Evolutionary conservation across 2,329 filamentous ascomycete genomes (phyloP), one percentile per base, ranked within the genome.

Genomic region (Ophiosphaerella narmari): DNA sequence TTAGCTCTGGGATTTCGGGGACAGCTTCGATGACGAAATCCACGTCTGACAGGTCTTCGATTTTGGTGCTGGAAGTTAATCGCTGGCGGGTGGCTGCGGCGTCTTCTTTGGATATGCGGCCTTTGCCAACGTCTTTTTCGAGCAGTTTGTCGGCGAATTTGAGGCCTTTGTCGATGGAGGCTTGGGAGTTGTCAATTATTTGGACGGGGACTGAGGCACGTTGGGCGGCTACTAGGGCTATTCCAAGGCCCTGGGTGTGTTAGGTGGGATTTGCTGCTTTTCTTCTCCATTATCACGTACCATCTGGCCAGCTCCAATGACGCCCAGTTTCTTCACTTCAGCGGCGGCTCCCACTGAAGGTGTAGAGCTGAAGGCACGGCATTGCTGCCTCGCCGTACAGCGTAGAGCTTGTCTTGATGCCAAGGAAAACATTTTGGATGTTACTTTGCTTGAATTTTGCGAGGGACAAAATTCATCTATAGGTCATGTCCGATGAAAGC

Each of bases 1-100:
- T 99, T 57, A 99, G 83, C 43, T 87, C 80, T 35, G 89, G 87
- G 47, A 96, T 93, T 79, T 97, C 92, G 21, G 94, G 94, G 7
- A 99, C 91, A 13, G 94, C 94, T 78, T 99, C 94, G 68, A 99
- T 97, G 48, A 99, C 88, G 73, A 99, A 97, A 77, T 99, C 94
- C 32, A 91, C 89, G n/a, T 86, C 82, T 23, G 84, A 85, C 18
- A 97, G 85, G 50, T 87, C 83, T 39, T 91, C 88, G 62, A 97
- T 83, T 14, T 84, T 84, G 13, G 89, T 91, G 44, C 85, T 87
- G 7, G 89, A 76, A 0, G 76, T 82, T 54, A 99, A 79, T 26
- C 88, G 85, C 9, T 82, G 83, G 24, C 89, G 86, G 24, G 88
- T 84, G 41, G 85, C 81, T 60, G 90, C 84, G 16, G 94, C 90